Percentiles rank a stretch among this genome's conserved stretches.
These are phyloP conservation scores for Chytriomyces hyalinus DNA, from an alignment of 192 early-diverging fungal genomes.

Conservation along the genomic window DNA sequence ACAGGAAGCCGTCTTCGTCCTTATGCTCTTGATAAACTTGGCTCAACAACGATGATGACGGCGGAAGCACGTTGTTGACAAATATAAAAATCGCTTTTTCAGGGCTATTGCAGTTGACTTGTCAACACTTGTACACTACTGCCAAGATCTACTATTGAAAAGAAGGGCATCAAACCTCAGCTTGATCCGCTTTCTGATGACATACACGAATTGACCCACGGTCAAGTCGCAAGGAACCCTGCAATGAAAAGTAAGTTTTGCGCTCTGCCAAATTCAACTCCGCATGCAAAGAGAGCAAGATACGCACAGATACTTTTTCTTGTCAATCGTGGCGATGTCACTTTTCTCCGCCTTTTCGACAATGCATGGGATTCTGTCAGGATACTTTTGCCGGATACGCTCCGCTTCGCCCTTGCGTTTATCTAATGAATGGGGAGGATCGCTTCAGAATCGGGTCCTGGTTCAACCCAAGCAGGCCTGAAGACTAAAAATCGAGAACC, in stretches of 20 bases:
- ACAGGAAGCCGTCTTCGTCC: constrained; percentile 98
- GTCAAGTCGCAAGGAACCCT: constrained; percentile 93
- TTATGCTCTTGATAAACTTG: constrained; percentile 97
- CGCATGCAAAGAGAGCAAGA: not conserved
- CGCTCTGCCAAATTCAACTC: too few species aligned
- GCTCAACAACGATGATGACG: constrained; percentile 90
- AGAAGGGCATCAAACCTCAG: constrained; percentile 42
- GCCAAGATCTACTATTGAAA: not conserved
- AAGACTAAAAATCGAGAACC: not conserved
- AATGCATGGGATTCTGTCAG: constrained; percentile 68
- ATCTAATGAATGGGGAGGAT: constrained; percentile 59
- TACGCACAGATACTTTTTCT: constrained; percentile 91
- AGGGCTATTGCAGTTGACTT: constrained; percentile 55
- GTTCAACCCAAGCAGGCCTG: not conserved
- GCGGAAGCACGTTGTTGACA: constrained; percentile 95
- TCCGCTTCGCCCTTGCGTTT: constrained; percentile 97
- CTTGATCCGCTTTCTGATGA: constrained; percentile 96
- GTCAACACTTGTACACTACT: too few species aligned
- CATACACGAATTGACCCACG: constrained; percentile 95
- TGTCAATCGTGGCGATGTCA: constrained; percentile 95
- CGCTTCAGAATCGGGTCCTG: not conserved
- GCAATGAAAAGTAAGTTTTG: not conserved
- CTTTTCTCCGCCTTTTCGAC: constrained; percentile 97
- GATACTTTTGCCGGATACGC: constrained; percentile 95
- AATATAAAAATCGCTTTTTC: constrained; percentile 99